Evolutionary conservation across 371 early-diverging fungal genomes (phyloP), one percentile per base, ranked within the genome.

Genomic region (Batrachochytrium dendrobatidis): DNA sequence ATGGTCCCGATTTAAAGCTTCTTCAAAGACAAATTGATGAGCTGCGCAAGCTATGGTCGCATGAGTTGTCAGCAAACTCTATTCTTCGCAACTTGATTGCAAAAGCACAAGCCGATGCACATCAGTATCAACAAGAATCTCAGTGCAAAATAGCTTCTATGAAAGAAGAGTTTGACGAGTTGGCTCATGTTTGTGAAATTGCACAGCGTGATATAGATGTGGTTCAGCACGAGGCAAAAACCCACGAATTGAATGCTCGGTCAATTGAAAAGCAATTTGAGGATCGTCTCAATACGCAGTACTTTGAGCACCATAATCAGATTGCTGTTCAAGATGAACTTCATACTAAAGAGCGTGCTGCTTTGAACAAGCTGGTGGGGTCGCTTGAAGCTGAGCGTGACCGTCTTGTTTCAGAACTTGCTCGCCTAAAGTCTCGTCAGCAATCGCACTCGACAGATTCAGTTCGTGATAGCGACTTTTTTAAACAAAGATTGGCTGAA

Each of bases 41-140:
- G 62, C 59, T 74, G 30, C 63, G 68, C 51, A 71, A 68, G 44
- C 62, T 70, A 26, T 74, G 75, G 72, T 62, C 64, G 2, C 75
- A 71, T 33, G 72, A 74, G 57, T 62, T 67, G 1, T 31, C 63
- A 8, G 72, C 72, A 25, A 71, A 71, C 52, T 60, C 58, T 39
- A 57, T 66, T 25, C 59, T 74, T 3, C 69, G 75, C 1, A 63
- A 65, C 45, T 50, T 74, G 50, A 65, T 74, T 34, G 64, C 59
- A 12, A 69, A 71, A 53, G 62, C 70, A 0, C 72, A 71, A 50
- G 62, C 63, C 18, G 75, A 74, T 17, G 59, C 59, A 20, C 59
- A 69, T 48, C 59, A 32, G 3, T 63, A 63, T 5, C 67, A 68
- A 35, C 44, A 69, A 22, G 63, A 67, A n/a, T 56, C 65, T 15